Percentiles rank a stretch among this genome's conserved stretches.
Evolutionary conservation across 805 yeast genomes (phyloP).

Genomic region (Metschnikowia hibisci): DNA sequence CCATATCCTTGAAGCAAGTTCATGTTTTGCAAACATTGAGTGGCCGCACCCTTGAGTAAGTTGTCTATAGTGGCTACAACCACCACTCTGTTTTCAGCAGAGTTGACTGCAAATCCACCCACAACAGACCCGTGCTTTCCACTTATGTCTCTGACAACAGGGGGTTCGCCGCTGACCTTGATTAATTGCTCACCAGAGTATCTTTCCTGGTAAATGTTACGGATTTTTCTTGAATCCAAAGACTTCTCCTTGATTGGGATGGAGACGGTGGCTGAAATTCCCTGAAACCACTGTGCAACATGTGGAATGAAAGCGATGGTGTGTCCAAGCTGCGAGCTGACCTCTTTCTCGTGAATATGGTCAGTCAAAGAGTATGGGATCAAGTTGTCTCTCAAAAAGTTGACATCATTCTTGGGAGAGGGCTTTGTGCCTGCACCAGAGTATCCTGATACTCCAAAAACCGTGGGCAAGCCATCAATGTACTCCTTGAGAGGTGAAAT

Average conservation of each 20-base stretch:
- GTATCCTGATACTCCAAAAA: conserved; percentile 96
- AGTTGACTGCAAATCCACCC: conserved; percentile 94
- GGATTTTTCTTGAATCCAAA: conserved; percentile 74
- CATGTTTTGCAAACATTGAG: conserved; percentile 96
- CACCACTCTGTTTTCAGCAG: conserved; percentile 85
- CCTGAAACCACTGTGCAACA: conserved; percentile 99
- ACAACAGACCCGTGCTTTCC: conserved; percentile 93
- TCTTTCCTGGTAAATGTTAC: conserved; percentile 81
- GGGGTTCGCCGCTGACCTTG: conserved; percentile 86
- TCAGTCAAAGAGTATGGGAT: conserved; percentile 95
- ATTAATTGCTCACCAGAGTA: conserved; percentile 84
- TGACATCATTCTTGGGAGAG: conserved; percentile 87
- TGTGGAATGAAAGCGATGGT: conserved; percentile 92
- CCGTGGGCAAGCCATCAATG: conserved; percentile 68
- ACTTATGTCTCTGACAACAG: conserved; percentile 83
- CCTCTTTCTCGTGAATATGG: conserved; percentile 94
- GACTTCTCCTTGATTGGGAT: conserved; percentile 72
- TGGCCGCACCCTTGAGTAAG: conserved; percentile 95
- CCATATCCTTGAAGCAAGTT: conserved; percentile 86
- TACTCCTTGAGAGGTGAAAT: conserved; percentile 79
- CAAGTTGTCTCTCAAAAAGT: conserved; percentile 71
- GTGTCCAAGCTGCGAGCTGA: conserved; percentile 72
- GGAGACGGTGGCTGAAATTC: conserved; percentile 87
- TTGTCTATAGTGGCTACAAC: conserved; percentile 95
- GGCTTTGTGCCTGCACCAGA: conserved; percentile 99